Evolutionary conservation across 106 monocot genomes (phyloP).

Genomic region (Triglochin maritima): DNA sequence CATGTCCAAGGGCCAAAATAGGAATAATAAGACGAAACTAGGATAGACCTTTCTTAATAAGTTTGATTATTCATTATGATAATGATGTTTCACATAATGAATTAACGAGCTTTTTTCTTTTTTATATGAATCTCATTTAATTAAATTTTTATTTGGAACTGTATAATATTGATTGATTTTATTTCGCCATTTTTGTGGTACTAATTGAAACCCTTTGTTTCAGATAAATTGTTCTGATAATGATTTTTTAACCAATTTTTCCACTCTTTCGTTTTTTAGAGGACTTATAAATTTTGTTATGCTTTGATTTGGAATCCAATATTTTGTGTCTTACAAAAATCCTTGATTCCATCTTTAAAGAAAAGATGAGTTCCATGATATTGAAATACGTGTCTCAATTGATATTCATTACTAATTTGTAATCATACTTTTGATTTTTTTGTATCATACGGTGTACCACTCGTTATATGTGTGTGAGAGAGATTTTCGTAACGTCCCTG

Average conservation of each 20-base stretch:
- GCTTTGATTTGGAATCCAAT: conserved; percentile 13
- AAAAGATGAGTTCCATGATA: conserved; percentile 3
- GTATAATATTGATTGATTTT: no score
- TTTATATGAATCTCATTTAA: conserved; percentile 7
- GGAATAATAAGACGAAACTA: no score
- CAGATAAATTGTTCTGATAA: conserved; percentile 12
- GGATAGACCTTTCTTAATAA: no score
- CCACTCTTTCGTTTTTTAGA: conserved; percentile 10
- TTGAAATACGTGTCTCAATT: not conserved
- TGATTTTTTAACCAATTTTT: conserved; percentile 11
- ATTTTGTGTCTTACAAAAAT: conserved; percentile 7
- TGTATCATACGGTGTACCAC: no score
- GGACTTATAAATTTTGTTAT: conserved; percentile 6
- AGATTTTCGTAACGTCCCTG: no score
- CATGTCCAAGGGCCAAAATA: no score
- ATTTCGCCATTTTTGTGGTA: conserved; percentile 8
- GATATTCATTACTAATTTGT: conserved; percentile 3
- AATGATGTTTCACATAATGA: conserved; percentile 1
- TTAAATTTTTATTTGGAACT: conserved; percentile 6
- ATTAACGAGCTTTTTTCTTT: conserved; percentile 4
- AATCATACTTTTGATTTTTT: no score
- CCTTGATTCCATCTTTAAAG: conserved; percentile 1
- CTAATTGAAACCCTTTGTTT: conserved; percentile 10
- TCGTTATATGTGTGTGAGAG: no score
- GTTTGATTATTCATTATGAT: no score